phyloP scores from a whole-genome alignment of 225 moss, liverwort and hornwort species.

The Rhytidiadelphus loreus region DNA sequence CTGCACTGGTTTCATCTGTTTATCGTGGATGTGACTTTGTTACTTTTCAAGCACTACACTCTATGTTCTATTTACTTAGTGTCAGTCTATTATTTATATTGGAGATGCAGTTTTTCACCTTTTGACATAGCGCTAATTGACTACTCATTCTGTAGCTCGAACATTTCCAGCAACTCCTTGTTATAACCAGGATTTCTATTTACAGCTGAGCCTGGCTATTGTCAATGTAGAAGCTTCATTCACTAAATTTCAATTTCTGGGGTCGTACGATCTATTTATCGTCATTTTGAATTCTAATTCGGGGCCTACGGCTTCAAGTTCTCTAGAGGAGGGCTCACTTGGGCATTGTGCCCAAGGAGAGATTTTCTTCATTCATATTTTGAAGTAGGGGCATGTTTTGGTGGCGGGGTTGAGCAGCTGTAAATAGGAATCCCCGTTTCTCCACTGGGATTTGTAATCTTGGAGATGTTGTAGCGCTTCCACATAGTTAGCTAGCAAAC shows the following conservation, averaged over 20 bases:
- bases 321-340: background rate
- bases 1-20: background rate
- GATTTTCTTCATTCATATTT: background rate
- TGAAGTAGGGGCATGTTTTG: background rate
- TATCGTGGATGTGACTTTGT: background rate
- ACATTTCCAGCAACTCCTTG: background rate
- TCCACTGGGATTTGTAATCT: background rate
- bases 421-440: background rate
- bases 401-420: background rate
- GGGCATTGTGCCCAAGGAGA: background rate
- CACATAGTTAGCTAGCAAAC: background rate
- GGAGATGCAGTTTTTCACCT: background rate
- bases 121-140: too few species aligned
- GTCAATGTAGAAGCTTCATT: background rate
- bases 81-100: background rate
- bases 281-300: background rate
- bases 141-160: background rate
- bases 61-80: background rate
- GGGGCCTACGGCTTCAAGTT: background rate
- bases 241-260: background rate
- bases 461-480: background rate
- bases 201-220: background rate
- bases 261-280: background rate
- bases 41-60: background rate
- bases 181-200: background rate